Conservation (phyloP, 306 rosid genomes). For the Erythrophleum fordii region DNA sequence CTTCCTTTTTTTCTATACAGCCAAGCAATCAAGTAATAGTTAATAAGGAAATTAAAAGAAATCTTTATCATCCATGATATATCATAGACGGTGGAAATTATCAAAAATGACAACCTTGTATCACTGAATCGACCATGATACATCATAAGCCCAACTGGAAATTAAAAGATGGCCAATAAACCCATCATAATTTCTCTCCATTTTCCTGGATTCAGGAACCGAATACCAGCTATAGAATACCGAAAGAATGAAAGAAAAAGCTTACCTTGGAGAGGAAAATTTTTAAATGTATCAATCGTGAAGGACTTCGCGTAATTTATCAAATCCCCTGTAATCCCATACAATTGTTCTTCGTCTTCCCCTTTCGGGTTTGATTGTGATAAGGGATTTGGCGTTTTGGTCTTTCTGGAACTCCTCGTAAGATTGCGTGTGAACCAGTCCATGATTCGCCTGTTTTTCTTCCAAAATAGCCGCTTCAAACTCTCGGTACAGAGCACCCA, state of each 20-base stretch:
- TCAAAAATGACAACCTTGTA: conserved; percentile 13
- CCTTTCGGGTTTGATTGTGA: conserved; percentile 34
- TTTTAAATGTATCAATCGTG: conserved; percentile 78
- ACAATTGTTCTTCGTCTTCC: conserved; percentile 37
- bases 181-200: not conserved
- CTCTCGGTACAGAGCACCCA: not conserved
- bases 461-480: not conserved
- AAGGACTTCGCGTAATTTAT: conserved; percentile 66
- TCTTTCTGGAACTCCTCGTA: conserved; percentile 35
- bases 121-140: not conserved
- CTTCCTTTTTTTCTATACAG: not conserved
- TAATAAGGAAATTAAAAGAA: not conserved
- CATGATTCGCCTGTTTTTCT: conserved; percentile 40
- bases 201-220: conserved; percentile 7
- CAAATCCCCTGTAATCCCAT: conserved; percentile 69
- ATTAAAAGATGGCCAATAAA: conserved; percentile 5
- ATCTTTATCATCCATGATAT: not conserved
- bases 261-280: conserved; percentile 75
- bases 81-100: not conserved
- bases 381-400: conserved; percentile 40
- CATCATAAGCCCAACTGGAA: conserved; percentile 1
- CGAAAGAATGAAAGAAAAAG: not conserved
- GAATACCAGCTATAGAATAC: not conserved
- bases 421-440: conserved; percentile 73
- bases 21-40: conserved; percentile 1